Evolutionary conservation across 345 rosid genomes (phyloP).

Genomic region (Moringa oleifera): DNA sequence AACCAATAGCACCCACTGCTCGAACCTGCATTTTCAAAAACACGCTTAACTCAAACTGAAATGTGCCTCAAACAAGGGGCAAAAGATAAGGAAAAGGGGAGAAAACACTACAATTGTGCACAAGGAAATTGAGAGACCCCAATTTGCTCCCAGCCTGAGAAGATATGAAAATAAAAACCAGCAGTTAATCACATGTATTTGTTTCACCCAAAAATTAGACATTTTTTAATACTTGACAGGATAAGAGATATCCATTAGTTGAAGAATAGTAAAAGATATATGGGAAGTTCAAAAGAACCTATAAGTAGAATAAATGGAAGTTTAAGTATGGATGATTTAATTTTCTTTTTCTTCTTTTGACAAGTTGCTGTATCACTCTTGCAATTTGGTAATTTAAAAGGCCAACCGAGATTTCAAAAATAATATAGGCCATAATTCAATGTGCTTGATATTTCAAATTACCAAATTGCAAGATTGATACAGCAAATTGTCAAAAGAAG

Average conservation of each 20-base stretch:
- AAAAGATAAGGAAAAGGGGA: slow-evolving; percentile 22
- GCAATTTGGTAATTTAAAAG: no score
- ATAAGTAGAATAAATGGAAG: no score
- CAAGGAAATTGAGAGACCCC: slow-evolving; percentile 71
- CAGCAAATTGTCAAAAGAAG: no score
- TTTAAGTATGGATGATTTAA: neutral
- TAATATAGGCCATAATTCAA: no score
- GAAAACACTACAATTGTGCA: slow-evolving; percentile 67
- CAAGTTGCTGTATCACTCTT: no score
- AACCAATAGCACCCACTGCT: slow-evolving; percentile 71
- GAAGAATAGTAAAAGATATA: neutral
- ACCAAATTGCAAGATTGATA: no score
- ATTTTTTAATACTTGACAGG: neutral
- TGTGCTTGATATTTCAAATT: no score
- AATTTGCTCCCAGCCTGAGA: slow-evolving; percentile 59
- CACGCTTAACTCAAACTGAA: slow-evolving; percentile 15
- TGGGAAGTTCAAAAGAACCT: neutral
- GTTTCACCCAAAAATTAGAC: slow-evolving; percentile 7
- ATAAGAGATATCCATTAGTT: neutral
- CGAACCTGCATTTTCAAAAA: slow-evolving; percentile 54
- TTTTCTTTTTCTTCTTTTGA: no score
- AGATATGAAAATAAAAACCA: slow-evolving; percentile 8
- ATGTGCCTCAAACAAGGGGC: slow-evolving; percentile 15
- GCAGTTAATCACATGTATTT: slow-evolving; percentile 7
- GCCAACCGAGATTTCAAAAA: no score